Base-by-base conservation (phyloP, 169 alveolate genomes). In the Plasmodium gaboni region DNA sequence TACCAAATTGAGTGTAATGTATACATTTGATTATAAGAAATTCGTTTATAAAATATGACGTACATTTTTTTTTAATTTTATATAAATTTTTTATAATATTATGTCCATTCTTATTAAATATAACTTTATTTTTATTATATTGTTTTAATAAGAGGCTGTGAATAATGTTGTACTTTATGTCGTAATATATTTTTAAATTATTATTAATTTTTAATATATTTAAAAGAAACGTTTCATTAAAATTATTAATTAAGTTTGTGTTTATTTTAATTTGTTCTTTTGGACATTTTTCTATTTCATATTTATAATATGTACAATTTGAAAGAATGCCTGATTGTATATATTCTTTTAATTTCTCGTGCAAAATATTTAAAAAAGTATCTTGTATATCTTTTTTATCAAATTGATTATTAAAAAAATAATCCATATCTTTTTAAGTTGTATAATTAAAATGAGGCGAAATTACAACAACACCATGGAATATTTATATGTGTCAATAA, bases 41-140 rank as follows among this genome's bases (percentile, higher is more conserved):
- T 48, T 80, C 71, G 55, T 80, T 80, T 42, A 80, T 19, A 61
- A 80, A 80, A 80, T 80, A 80, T 8, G 76, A 80, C 5, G 28
- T 68, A 28, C 69, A 67, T 80, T 80, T 80, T 57, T 74, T 65
- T 70, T 67, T 72, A 28, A 80, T 80, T 80, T 80, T 80, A 72
- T 67, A 80, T 55, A 70, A 42, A 80, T 70, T 70, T 3, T 19
- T 50, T 32, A 17, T 15, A 53, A 38, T 24, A 9, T 60, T 15
- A 10, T 32, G 6, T 19, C 51, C 2, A 15, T 67, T 67, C 1
- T 28, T 80, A 32, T 55, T 46, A 24, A 24, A 13, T 2, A 48
- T 42, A 12, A 24, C 69, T 15, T 50, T 55, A 42, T 38, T 70
- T 15, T 80, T 80, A 17, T n/a, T 64, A 22, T 24, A 19, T 19